Conservation (phyloP, 257 asterid species). For the Penstemon newberryi region DNA sequence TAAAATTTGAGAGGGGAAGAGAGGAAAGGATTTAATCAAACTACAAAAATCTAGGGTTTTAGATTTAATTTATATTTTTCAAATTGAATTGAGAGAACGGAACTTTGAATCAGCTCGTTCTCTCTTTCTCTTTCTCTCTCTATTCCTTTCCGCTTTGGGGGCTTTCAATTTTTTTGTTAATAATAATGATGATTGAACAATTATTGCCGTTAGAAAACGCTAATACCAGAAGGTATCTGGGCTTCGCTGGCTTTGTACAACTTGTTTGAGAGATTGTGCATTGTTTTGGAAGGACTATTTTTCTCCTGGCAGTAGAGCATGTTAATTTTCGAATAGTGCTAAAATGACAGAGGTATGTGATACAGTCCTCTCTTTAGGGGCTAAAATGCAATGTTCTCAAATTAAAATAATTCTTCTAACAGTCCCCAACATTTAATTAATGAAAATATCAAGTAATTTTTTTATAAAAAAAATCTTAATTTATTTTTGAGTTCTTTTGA, state of each 20-base stretch:
- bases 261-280: neutral
- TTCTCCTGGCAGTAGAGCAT: slow-evolving; percentile 27
- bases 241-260: slow-evolving; percentile 14
- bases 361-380: neutral
- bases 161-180: slow-evolving; percentile 28
- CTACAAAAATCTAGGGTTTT: slow-evolving; percentile 22
- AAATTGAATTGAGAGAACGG: slow-evolving; percentile 33
- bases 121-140: slow-evolving; percentile 28
- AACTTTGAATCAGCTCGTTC: slow-evolving; percentile 34
- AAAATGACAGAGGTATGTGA: neutral
- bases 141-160: slow-evolving; percentile 22
- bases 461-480: no score
- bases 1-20: slow-evolving; percentile 16
- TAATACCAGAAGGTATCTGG: slow-evolving; percentile 30
- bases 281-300: slow-evolving; percentile 21
- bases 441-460: no score
- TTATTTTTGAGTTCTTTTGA: no score
- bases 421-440: no score
- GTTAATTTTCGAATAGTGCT: neutral
- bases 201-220: slow-evolving; percentile 44
- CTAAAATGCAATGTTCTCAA: no score
- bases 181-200: slow-evolving; percentile 25
- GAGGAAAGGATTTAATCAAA: slow-evolving; percentile 14
- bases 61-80: slow-evolving; percentile 27
- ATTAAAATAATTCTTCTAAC: no score